phyloP scores from a whole-genome alignment of 192 early-diverging fungal genomes.

The Phycomyces blakesleeanus region DNA sequence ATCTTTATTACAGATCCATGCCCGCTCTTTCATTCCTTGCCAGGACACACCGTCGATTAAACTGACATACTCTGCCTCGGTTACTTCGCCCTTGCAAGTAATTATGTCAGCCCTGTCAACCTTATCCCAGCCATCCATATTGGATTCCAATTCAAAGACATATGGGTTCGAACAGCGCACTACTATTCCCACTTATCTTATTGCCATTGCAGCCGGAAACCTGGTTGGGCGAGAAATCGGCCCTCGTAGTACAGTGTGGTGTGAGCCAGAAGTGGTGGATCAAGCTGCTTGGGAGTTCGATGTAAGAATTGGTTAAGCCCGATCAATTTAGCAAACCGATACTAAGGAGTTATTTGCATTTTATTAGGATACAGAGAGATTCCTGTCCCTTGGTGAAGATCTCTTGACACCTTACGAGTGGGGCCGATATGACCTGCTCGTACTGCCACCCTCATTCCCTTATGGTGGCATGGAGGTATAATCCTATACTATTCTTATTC shows the following conservation, averaged over 20 bases:
- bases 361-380: conserved; percentile 56
- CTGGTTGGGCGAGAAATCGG: conserved; percentile 77
- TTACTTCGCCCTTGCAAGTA: conserved; percentile 80
- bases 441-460: conserved; percentile 85
- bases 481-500: conserved; percentile 1
- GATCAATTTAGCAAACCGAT: neutral
- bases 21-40: conserved; percentile 85
- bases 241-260: conserved; percentile 93
- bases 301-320: conserved; percentile 19
- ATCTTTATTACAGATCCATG: conserved; percentile 72
- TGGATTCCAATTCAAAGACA: conserved; percentile 44
- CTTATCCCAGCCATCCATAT: conserved; percentile 36
- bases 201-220: conserved; percentile 94
- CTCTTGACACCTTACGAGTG: conserved; percentile 90
- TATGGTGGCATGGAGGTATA: conserved; percentile 52
- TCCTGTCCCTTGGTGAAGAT: conserved; percentile 63
- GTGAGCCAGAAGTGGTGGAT: conserved; percentile 87
- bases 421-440: conserved; percentile 93
- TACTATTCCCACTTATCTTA: conserved; percentile 91
- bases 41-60: conserved; percentile 88
- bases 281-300: conserved; percentile 93
- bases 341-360: neutral
- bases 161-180: conserved; percentile 85
- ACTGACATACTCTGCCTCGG: conserved; percentile 80
- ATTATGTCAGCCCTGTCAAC: conserved; percentile 88